Conservation (phyloP, 768 basidiomycete species). For the Kwoniella bestiolae region DNA sequence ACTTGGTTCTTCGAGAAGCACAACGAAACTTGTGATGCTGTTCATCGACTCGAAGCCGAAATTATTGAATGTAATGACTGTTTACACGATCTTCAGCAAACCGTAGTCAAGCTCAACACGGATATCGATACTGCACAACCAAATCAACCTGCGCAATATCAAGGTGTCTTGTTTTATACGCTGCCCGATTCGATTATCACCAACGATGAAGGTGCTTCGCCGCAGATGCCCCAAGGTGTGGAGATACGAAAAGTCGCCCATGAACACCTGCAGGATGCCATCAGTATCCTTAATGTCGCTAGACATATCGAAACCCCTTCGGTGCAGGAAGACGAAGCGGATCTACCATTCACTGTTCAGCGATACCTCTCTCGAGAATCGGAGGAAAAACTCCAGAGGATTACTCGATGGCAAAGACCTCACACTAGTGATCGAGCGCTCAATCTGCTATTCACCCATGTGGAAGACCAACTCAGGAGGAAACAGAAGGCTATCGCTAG, state of each 20-base stretch:
- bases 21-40: constrained; percentile 97
- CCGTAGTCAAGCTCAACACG: constrained; percentile 75
- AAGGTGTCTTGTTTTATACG: constrained; percentile 46
- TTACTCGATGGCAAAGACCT: constrained; percentile 86
- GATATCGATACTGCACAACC: constrained; percentile 64
- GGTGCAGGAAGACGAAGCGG: constrained; percentile 79
- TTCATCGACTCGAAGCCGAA: constrained; percentile 93
- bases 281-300: constrained; percentile 80
- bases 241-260: constrained; percentile 58
- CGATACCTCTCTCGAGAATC: constrained; percentile 85
- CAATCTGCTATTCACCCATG: constrained; percentile 79
- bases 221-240: constrained; percentile 35
- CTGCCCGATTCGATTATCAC: constrained; percentile 41
- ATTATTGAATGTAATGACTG: constrained; percentile 92
- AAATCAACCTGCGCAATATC: constrained; percentile 62
- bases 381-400: constrained; percentile 79
- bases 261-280: constrained; percentile 79
- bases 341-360: constrained; percentile 90
- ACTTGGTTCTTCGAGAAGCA: constrained; percentile 99
- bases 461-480: constrained; percentile 83
- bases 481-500: constrained; percentile 94
- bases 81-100: constrained; percentile 80
- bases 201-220: constrained; percentile 32
- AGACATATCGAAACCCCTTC: constrained; percentile 82
- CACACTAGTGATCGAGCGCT: constrained; percentile 83